Conservation (phyloP, 83 land plant genomes). For the Thuja plicata region DNA sequence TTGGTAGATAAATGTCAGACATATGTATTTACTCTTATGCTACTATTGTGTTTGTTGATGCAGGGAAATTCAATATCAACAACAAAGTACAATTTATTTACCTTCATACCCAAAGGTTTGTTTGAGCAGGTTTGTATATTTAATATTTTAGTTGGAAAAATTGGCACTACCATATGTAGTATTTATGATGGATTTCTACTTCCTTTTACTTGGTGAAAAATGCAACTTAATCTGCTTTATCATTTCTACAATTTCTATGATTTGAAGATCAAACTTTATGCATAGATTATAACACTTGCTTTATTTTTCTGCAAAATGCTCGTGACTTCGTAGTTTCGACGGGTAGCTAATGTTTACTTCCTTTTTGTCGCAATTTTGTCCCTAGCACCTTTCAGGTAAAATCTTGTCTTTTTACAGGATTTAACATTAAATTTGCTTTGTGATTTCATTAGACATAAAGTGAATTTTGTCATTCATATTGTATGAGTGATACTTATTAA, state of each 20-base stretch:
- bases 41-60: background rate
- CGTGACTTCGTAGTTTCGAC: constrained; percentile 13
- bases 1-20: background rate
- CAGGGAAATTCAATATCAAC: constrained; percentile 13
- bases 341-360: constrained; percentile 9
- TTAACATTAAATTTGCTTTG: background rate
- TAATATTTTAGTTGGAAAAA: background rate
- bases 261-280: background rate
- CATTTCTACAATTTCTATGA: background rate
- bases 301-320: background rate
- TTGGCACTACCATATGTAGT: background rate
- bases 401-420: background rate
- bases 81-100: constrained; percentile 13
- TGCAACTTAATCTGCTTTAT: background rate
- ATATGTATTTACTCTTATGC: background rate
- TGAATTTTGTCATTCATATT: background rate
- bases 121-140: constrained; percentile 10
- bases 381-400: constrained; percentile 14
- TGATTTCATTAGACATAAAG: background rate
- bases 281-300: background rate
- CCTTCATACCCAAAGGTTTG: constrained; percentile 13
- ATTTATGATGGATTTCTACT: background rate
- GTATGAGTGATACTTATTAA: background rate
- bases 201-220: background rate
- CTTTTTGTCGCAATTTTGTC: constrained; percentile 11